Conservation (phyloP, 768 basidiomycete genomes). For the Russula lepida region DNA sequence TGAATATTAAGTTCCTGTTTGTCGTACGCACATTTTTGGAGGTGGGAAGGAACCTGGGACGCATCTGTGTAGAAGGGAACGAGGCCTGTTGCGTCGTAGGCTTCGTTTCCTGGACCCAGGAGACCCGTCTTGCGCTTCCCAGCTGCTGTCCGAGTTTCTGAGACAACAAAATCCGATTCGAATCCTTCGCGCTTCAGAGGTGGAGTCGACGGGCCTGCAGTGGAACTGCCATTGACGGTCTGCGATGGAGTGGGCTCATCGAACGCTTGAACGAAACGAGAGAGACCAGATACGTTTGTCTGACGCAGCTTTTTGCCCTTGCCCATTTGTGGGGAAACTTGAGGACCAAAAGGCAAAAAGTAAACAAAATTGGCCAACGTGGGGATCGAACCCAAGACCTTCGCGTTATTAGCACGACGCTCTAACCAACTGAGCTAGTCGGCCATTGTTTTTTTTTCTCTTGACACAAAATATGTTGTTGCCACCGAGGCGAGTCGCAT, state of each 20-base stretch:
- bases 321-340: neutral
- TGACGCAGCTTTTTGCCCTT: constrained; percentile 16
- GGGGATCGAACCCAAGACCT: constrained; percentile 25
- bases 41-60: constrained; percentile 64
- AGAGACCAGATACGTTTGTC: constrained; percentile 12
- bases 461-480: no score
- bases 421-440: constrained; percentile 87
- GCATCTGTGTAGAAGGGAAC: constrained; percentile 61
- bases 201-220: neutral
- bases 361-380: constrained; percentile 18
- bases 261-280: constrained; percentile 1
- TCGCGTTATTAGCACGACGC: constrained; percentile 71
- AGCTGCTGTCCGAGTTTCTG: neutral
- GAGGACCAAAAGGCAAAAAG: neutral
- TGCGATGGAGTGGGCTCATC: neutral
- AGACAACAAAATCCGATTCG: neutral
- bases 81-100: constrained; percentile 55
- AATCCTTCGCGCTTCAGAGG: neutral
- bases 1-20: no score
- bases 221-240: neutral
- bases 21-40: constrained; percentile 70
- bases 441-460: neutral
- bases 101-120: constrained; percentile 14
- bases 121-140: constrained; percentile 7
- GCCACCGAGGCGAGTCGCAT: no score